phyloP scores from a whole-genome alignment of 1,284 basidiomycete species.

The Tilletiaria anomala region DNA sequence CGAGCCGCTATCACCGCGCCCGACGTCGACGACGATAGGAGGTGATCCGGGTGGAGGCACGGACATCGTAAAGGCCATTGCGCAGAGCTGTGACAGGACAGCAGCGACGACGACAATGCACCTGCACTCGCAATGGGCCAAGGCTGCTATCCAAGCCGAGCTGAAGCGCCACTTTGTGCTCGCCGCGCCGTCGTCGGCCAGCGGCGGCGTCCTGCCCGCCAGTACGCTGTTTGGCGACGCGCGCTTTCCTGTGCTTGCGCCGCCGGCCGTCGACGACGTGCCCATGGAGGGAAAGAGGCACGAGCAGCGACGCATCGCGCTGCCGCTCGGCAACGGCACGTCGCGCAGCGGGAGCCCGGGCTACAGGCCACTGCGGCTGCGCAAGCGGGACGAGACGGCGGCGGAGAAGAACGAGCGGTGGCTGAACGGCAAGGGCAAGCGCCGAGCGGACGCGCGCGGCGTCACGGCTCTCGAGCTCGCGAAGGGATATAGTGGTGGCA shows the following conservation, averaged over 20 bases:
- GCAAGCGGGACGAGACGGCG: no score
- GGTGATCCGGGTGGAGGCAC: neutral
- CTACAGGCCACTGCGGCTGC: no score
- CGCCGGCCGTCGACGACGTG: neutral
- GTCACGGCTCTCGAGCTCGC: no score
- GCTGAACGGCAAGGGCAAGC: no score
- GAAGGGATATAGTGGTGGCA: no score
- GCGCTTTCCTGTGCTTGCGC: neutral
- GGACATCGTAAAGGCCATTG: conserved; percentile 3
- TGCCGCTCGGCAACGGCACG: neutral
- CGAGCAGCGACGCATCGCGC: no score
- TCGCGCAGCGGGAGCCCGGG: no score
- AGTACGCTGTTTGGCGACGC: neutral
- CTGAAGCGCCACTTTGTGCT: conserved; percentile 22
- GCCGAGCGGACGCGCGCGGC: no score
- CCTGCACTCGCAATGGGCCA: conserved; percentile 23
- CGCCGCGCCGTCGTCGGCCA: neutral
- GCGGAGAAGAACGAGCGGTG: no score
- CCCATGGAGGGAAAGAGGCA: neutral
- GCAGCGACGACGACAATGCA: neutral
- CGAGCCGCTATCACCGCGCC: conserved; percentile 16
- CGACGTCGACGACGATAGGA: neutral
- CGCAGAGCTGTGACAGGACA: neutral
- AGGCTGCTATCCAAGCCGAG: conserved; percentile 17
- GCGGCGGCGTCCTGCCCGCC: neutral